A percentile compares a stretch with the other conserved stretches of the same genome.
Conservation (phyloP, 2,329 filamentous ascomycete genomes). For the Cercospora canescens region DNA sequence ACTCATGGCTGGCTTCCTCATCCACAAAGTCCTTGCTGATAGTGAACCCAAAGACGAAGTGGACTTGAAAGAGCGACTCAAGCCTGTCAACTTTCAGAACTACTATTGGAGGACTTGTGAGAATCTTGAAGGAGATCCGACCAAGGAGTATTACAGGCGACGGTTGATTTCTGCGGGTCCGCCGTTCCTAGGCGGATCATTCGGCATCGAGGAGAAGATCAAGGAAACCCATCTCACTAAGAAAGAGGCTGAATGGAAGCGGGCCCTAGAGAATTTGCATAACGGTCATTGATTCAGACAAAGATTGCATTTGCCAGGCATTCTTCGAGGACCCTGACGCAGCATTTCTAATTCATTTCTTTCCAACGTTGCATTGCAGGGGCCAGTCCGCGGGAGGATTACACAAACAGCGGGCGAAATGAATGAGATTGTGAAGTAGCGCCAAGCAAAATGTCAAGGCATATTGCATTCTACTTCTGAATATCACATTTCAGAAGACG, state of each 20-base stretch:
- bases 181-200: background rate
- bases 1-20: background rate
- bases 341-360: background rate
- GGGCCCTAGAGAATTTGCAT: too few relatives aligned
- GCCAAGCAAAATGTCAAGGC: background rate
- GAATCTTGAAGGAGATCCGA: background rate
- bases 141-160: background rate
- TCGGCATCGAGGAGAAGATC: background rate
- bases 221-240: background rate
- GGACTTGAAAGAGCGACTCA: background rate
- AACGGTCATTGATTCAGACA: too few relatives aligned
- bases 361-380: background rate
- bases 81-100: background rate
- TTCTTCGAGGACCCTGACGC: too few relatives aligned
- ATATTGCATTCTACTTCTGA: background rate
- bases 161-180: background rate
- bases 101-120: background rate
- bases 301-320: too few relatives aligned
- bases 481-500: conserved; percentile 28
- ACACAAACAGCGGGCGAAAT: background rate
- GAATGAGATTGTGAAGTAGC: background rate
- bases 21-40: background rate
- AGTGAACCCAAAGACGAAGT: background rate
- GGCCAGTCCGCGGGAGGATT: background rate
- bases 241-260: background rate